Evolutionary conservation across 768 basidiomycete genomes (phyloP).

Genomic region (Jaapia argillacea): DNA sequence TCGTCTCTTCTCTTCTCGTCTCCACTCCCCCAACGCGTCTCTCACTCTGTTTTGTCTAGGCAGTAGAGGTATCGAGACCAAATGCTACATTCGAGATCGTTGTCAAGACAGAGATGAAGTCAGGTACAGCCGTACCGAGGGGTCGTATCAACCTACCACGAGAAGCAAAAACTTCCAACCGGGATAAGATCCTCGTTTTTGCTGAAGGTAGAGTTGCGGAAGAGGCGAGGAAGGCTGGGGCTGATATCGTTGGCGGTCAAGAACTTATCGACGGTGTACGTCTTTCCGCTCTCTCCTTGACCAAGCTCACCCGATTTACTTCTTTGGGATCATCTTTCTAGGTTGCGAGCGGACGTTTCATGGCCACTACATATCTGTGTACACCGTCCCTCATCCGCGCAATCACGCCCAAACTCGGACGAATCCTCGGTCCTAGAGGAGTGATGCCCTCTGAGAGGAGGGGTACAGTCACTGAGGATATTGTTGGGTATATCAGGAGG

Average conservation of each 20-base stretch:
- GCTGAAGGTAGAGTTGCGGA: slow-evolving; percentile 79
- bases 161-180: slow-evolving; percentile 60
- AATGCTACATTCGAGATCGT: slow-evolving; percentile 71
- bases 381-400: slow-evolving; percentile 69
- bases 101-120: slow-evolving; percentile 69
- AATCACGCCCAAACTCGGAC: slow-evolving; percentile 72
- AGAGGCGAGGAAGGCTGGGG: slow-evolving; percentile 80
- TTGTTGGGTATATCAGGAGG: slow-evolving; percentile 70
- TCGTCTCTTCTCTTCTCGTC: slow-evolving; percentile 2
- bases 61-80: slow-evolving; percentile 75
- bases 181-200: slow-evolving; percentile 85
- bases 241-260: slow-evolving; percentile 81
- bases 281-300: slow-evolving; percentile 9
- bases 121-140: slow-evolving; percentile 76
- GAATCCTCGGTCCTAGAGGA: slow-evolving; percentile 78
- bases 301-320: slow-evolving; percentile 5
- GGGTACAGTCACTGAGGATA: slow-evolving; percentile 89
- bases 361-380: slow-evolving; percentile 78
- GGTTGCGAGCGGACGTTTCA: slow-evolving; percentile 66
- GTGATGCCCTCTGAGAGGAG: slow-evolving; percentile 93
- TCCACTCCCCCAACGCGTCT: slow-evolving; percentile 3
- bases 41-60: slow-evolving; percentile 35
- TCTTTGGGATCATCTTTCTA: slow-evolving; percentile 20
- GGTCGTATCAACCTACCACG: slow-evolving; percentile 82
- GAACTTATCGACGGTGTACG: slow-evolving; percentile 84